A percentile compares a stretch with the other conserved stretches of the same genome.
Conservation (phyloP, 1,139 yeast genomes). For the Hemisphaericaspora lyxosophila region DNA sequence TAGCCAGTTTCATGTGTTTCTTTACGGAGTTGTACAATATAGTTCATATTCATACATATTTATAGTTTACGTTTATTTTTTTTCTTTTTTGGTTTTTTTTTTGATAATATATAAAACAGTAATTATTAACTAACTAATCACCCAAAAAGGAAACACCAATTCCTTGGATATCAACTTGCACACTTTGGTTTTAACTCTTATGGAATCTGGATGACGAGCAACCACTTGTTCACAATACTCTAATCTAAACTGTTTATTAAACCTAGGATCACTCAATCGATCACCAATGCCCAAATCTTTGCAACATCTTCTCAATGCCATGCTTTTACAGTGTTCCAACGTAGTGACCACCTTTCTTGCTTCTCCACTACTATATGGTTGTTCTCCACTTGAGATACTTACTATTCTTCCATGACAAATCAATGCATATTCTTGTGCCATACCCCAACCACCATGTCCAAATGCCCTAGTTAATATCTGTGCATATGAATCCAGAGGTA, state of each 20-base stretch:
- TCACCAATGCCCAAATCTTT: conserved; percentile 96
- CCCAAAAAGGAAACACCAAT: too few relatives aligned
- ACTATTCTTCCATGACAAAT: conserved; percentile 87
- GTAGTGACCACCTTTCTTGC: conserved; percentile 91
- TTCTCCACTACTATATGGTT: conserved; percentile 81
- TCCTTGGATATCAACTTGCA: too few relatives aligned
- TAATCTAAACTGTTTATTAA: conserved; percentile 77
- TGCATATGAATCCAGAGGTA: conserved; percentile 94
- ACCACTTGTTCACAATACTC: conserved; percentile 77
- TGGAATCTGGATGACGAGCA: conserved; percentile 88
- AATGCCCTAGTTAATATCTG: conserved; percentile 84
- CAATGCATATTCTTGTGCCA: conserved; percentile 89
- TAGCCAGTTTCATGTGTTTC: too few relatives aligned
- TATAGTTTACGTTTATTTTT: conserved; percentile 1
- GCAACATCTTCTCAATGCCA: conserved; percentile 97
- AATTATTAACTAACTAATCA: too few relatives aligned
- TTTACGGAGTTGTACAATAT: conserved; percentile 5
- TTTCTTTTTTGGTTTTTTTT: too few relatives aligned
- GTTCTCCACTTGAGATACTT: conserved; percentile 93
- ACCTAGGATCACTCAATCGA: conserved; percentile 95
- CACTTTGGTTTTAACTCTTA: too few relatives aligned
- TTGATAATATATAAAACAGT: conserved; percentile 2
- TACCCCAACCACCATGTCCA: conserved; percentile 99
- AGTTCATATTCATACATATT: conserved; percentile 2
- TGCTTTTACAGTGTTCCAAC: conserved; percentile 94